A percentile compares a stretch with the other conserved stretches of the same genome.
phyloP scores from a whole-genome alignment of 2,329 filamentous ascomycete species.

The Fusarium sambucinum region DNA sequence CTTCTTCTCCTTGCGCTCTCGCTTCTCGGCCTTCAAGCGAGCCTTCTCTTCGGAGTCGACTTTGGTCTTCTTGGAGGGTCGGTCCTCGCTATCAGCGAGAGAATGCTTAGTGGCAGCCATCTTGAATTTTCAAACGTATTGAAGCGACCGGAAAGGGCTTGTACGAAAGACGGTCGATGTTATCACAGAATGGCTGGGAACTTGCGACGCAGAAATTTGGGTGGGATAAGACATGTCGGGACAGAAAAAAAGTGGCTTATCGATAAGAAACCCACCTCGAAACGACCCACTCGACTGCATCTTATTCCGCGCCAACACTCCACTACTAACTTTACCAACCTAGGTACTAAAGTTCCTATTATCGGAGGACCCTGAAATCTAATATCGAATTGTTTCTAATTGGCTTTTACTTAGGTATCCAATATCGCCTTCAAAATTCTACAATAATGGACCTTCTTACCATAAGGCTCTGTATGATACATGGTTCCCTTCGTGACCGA shows the following conservation, averaged over 20 bases:
- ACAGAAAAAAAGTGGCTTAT: constrained; percentile 49
- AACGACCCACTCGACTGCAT: constrained; percentile 12
- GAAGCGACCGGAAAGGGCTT: constrained; percentile 3
- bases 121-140: constrained; percentile 6
- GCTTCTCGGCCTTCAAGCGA: constrained; percentile 57
- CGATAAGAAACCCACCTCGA: constrained; percentile 44
- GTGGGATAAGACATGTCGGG: constrained; percentile 38
- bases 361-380: constrained; percentile 6
- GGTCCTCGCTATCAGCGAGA: constrained; percentile 54
- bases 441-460: neutral
- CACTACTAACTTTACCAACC: neutral
- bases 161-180: constrained; percentile 27
- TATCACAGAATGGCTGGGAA: constrained; percentile 37
- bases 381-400: neutral
- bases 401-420: neutral
- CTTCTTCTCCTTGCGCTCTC: constrained; percentile 55
- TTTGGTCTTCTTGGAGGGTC: constrained; percentile 58
- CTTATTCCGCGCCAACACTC: constrained; percentile 4
- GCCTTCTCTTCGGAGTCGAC: constrained; percentile 51
- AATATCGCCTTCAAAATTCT: neutral
- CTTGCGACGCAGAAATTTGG: constrained; percentile 36
- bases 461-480: neutral
- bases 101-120: constrained; percentile 59
- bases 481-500: constrained; percentile 2
- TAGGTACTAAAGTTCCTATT: neutral